These are phyloP conservation scores for Monilinia vaccinii-corymbosi DNA, from an alignment of 2,329 filamentous ascomycete species.

Conservation along the genomic window DNA sequence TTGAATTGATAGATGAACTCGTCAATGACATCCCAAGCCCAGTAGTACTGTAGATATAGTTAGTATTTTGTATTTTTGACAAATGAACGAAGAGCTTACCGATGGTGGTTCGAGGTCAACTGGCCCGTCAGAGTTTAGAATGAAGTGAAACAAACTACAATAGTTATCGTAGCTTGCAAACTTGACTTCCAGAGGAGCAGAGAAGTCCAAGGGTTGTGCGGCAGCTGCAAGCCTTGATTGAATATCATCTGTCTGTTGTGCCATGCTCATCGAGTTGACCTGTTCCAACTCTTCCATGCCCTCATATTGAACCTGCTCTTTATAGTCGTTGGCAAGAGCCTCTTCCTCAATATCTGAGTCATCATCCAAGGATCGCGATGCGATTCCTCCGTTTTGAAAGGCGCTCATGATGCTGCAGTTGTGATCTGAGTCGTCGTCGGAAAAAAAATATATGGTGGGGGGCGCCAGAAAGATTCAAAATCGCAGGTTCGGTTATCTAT, in stretches of 20 bases:
- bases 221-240: constrained; percentile 86
- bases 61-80: constrained; percentile 14
- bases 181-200: constrained; percentile 90
- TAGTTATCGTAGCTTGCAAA: constrained; percentile 99
- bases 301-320: constrained; percentile 90
- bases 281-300: constrained; percentile 76
- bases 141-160: constrained; percentile 98
- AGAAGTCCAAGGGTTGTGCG: constrained; percentile 91
- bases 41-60: constrained; percentile 66
- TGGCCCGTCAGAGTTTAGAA: constrained; percentile 97
- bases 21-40: constrained; percentile 99
- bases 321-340: constrained; percentile 89
- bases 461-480: constrained; percentile 2
- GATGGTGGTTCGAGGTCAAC: constrained; percentile 95
- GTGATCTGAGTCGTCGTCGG: constrained; percentile 8
- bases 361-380: constrained; percentile 56
- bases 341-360: constrained; percentile 96
- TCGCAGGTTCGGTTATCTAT: constrained; percentile 9
- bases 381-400: constrained; percentile 52
- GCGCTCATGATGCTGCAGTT: constrained; percentile 41
- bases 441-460: constrained; percentile 1
- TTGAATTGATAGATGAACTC: constrained; percentile 99
- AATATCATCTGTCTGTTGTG: constrained; percentile 78
- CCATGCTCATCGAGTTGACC: constrained; percentile 58
- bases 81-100: constrained; percentile 46